Evolutionary conservation across 148 eudicot genomes (phyloP), one percentile per base, ranked within the genome.

Genomic region (Hydrangea macrophylla): DNA sequence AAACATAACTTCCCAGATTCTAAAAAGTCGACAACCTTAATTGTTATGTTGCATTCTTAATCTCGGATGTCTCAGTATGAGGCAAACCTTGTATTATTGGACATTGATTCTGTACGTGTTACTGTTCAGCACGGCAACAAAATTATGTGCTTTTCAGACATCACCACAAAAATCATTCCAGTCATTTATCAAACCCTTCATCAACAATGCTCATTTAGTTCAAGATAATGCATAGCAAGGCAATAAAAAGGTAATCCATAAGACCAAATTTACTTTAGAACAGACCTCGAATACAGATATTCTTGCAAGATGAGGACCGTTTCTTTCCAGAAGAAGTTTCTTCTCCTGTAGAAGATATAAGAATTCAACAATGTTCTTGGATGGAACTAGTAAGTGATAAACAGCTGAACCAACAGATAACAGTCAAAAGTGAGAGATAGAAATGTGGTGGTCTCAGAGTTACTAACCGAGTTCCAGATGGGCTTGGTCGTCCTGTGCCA

Each of bases 211-310:
- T 8, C 39, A 35, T 35, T 4, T 35, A 35, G 39, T 35, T 35
- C 8, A 35, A 8, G 4, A 8, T 3, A 24, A 51, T 22, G 28
- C 30, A n/a, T 37, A 40, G 25, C 9, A 20, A 44, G 40, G 53
- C 40, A 25, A 58, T 40, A 58, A 2, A n/a, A 11, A 28, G 37
- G 54, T 24, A 56, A 5, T 59, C 25, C 24, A 4, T 23, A 60
- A 22, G 44, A 27, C 11, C 44, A 53, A 24, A 67, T 26, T 59
- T 25, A 37, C 37, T 23, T 15, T 0, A 6, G 4, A 2, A 65
- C 86, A 77, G 22, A 93, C 98, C 98, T 93, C 98, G 72, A 80
- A 93, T 39, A 93, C 79, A 73, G 96, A 77, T 70, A 90, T 76
- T 76, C 96, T 86, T 45, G 92, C 96, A 76, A 90, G 72, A 77